These are phyloP conservation scores for Trametes versicolor DNA, from an alignment of 1,284 basidiomycete genomes.

Conservation along the genomic window DNA sequence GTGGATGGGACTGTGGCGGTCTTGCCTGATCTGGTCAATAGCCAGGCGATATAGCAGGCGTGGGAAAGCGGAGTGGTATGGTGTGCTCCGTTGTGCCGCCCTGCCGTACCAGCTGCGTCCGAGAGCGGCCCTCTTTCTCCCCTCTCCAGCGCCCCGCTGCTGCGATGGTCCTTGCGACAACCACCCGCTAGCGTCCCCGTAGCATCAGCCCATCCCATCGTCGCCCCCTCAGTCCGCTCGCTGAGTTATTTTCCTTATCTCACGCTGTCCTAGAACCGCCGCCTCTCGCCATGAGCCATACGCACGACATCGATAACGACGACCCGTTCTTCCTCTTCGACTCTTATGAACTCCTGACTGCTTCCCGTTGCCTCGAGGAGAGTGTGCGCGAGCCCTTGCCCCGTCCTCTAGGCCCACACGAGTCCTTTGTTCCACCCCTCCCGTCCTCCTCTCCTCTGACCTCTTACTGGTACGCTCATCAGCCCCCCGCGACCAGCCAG, in stretches of 20 bases:
- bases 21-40: conserved; percentile 15
- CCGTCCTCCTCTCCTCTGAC: conserved; percentile 15
- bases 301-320: conserved; percentile 64
- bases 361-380: conserved; percentile 41
- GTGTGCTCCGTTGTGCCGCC: conserved; percentile 1
- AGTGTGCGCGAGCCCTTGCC: conserved; percentile 37
- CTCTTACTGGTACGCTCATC: conserved; percentile 20
- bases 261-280: conserved; percentile 38
- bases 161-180: conserved; percentile 19
- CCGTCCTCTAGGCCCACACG: conserved; percentile 26
- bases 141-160: conserved; percentile 5
- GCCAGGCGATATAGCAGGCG: conserved; percentile 17
- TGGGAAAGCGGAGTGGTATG: conserved; percentile 22
- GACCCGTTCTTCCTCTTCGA: conserved; percentile 63
- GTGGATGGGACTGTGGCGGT: conserved; percentile 10
- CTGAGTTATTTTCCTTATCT: conserved; percentile 38
- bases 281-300: conserved; percentile 52
- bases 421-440: conserved; percentile 21
- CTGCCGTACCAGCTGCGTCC: conserved; percentile 7
- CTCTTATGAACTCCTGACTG: conserved; percentile 49
- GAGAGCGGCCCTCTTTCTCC: conserved; percentile 22
- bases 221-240: conserved; percentile 27
- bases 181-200: conserved; percentile 7
- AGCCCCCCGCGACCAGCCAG: conserved; percentile 21
- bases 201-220: conserved; percentile 11